A percentile compares a stretch with the other conserved stretches of the same genome.
Conservation (phyloP, 768 basidiomycete species). For the Phlegmacium glaucopus region DNA sequence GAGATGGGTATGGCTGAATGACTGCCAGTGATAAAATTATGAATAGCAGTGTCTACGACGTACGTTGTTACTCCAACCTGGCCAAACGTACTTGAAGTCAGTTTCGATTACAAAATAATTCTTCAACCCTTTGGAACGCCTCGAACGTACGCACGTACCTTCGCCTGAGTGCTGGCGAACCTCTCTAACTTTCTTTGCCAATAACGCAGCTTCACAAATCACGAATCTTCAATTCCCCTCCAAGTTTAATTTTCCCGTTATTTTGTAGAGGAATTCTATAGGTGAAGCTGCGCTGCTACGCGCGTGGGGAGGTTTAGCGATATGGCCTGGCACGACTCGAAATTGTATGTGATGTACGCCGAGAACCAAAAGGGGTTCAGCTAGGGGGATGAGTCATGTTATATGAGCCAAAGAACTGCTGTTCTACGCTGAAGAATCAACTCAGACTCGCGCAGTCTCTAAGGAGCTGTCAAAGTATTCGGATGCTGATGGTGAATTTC, state of each 20-base stretch:
- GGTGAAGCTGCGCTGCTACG: constrained; percentile 7
- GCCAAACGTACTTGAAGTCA: not conserved
- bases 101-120: too few species aligned
- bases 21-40: constrained; percentile 64
- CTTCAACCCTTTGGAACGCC: not conserved
- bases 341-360: constrained; percentile 60
- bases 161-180: constrained; percentile 50
- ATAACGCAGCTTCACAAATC: constrained; percentile 48
- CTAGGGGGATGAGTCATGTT: constrained; percentile 59
- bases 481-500: too few species aligned
- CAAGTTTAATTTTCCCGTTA: constrained; percentile 41
- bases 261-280: constrained; percentile 7
- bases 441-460: too few species aligned
- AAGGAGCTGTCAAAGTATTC: too few species aligned
- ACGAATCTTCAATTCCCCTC: constrained; percentile 47
- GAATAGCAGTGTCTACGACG: constrained; percentile 66
- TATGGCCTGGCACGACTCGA: constrained; percentile 53
- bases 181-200: constrained; percentile 58
- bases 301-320: constrained; percentile 57
- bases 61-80: constrained; percentile 75
- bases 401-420: constrained; percentile 43
- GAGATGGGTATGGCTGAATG: constrained; percentile 84
- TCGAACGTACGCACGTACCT: constrained; percentile 33
- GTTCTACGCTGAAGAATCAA: constrained; percentile 6
- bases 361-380: constrained; percentile 61